These are phyloP conservation scores for Trichoderma virens DNA, from an alignment of 495 filamentous ascomycete genomes.

Conservation along the genomic window DNA sequence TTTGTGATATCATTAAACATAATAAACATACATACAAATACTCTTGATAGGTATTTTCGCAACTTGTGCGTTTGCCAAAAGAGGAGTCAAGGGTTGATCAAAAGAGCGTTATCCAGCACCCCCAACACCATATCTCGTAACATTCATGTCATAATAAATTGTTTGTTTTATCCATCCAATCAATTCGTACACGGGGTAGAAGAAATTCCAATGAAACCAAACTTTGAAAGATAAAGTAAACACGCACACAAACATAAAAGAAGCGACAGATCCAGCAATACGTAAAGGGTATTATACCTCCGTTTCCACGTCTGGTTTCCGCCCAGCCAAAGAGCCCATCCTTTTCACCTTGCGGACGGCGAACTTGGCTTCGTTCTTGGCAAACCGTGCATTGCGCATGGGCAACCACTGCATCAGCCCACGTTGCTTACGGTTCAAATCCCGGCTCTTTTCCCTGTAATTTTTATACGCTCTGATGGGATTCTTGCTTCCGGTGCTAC, in stretches of 20 bases:
- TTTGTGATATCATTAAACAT: neutral
- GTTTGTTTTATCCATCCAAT: no score
- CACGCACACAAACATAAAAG: neutral
- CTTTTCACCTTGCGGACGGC: constrained; percentile 51
- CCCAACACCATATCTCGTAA: no score
- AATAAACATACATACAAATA: neutral
- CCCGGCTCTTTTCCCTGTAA: constrained; percentile 45
- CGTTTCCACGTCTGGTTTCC: constrained; percentile 60
- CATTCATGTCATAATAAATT: no score
- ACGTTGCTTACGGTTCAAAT: constrained; percentile 59
- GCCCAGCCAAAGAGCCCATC: constrained; percentile 48
- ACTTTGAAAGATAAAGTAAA: neutral
- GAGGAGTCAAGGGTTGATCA: no score
- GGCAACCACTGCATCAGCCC: constrained; percentile 75
- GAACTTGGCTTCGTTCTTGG: constrained; percentile 60
- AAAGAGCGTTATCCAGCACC: no score
- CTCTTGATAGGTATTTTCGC: neutral
- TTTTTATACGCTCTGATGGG: constrained; percentile 40
- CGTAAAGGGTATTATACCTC: neutral
- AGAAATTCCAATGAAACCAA: no score
- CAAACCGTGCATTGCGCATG: constrained; percentile 59
- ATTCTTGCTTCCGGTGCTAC: constrained; percentile 27
- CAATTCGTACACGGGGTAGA: no score
- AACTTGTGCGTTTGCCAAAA: neutral
- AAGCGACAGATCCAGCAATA: neutral